Conservation (phyloP, 2,329 filamentous ascomycete genomes). For the Scedosporium aurantiacum region DNA sequence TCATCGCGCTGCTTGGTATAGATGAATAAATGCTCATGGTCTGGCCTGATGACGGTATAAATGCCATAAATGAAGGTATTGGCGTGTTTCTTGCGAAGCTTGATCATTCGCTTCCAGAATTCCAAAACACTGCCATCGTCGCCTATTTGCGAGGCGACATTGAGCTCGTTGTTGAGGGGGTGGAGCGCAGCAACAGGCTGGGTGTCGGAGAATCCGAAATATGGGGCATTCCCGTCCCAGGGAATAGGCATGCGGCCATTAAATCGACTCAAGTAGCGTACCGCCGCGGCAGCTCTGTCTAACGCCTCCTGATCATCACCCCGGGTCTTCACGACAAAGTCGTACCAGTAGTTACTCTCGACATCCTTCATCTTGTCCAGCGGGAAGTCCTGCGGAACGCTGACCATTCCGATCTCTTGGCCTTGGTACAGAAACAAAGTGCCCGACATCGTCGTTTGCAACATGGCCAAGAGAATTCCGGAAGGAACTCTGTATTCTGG, state of each 20-base stretch:
- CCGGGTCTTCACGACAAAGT: constrained; percentile 13
- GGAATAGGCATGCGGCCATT: constrained; percentile 64
- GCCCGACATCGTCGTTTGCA: constrained; percentile 46
- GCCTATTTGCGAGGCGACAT: constrained; percentile 44
- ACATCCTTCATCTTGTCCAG: constrained; percentile 61
- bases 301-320: constrained; percentile 25
- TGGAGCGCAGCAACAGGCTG: constrained; percentile 62
- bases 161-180: constrained; percentile 48
- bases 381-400: constrained; percentile 48
- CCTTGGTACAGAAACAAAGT: constrained; percentile 61
- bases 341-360: constrained; percentile 41
- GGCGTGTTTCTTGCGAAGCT: constrained; percentile 45
- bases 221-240: constrained; percentile 49
- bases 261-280: constrained; percentile 52
- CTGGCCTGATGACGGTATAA: constrained; percentile 10
- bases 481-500: constrained; percentile 35
- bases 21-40: constrained; percentile 2
- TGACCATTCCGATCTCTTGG: constrained; percentile 59
- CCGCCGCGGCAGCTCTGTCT: constrained; percentile 25
- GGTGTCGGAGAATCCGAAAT: constrained; percentile 46
- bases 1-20: not conserved
- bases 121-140: constrained; percentile 41
- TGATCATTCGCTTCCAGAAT: constrained; percentile 51
- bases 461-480: constrained; percentile 50
- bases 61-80: constrained; percentile 59